Base-by-base conservation (phyloP, 352 stramenopile genomes). In the Aphanomyces euteiches region DNA sequence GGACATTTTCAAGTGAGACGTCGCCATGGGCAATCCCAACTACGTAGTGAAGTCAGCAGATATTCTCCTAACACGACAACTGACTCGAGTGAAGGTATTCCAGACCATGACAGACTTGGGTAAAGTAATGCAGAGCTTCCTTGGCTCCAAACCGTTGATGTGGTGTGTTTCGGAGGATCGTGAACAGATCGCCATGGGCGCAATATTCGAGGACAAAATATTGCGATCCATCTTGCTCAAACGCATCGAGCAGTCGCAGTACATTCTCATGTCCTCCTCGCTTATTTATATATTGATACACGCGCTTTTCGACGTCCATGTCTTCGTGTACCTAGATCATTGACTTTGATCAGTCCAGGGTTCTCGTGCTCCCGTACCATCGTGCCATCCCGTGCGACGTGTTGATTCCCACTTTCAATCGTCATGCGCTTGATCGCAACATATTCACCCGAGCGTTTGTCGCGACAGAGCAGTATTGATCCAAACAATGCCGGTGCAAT, bases 181-280 rank as follows among this genome's bases (percentile, higher is more conserved):
- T 47, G 39, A 69, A 73, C 17, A 73, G 67, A 34, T 73, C 67
- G 39, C 67, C 67, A 13, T 15, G 13, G 41, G 10, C 34, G 10
- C 38, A 56, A 57, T 73, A 73, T 57, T 73, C 67, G 34, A 73
- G 45, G 4, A 73, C 67, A 45, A 73, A 73, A 19, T 73, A 41
- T 37, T 63, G 36, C 6, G 40, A 40, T 17, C 67, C 67, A n/a
- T 57, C 60, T 8, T 69, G 50, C 45, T 67, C 48, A 36, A 73
- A 73, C 12, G 39, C 21, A 12, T 15, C n/a, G 19, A 68, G 39
- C 8, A 73, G 41, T 34, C 17, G 56, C 17, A 73, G 48, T 19
- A 73, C 39, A 57, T 73, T 73, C 5, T 1, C 8, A 34, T 73
- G 67, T 19, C 67, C 67, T 15, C 67, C 67, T 13, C 34, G 17